Conservation (phyloP, 257 asterid genomes). For the Handroanthus guayacan region DNA sequence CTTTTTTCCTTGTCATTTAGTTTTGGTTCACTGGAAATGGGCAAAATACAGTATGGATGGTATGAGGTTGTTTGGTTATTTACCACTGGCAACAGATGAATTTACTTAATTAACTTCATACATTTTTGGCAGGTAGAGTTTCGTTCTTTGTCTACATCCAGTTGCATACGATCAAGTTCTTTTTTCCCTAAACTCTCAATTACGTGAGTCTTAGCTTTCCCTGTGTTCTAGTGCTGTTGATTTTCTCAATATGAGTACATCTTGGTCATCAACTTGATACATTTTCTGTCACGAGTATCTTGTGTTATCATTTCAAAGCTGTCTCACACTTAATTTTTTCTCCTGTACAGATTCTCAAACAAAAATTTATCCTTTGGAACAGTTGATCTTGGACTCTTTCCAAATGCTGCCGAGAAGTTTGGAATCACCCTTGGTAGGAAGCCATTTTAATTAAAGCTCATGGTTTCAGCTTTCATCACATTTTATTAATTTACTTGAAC, state of each 20-base stretch:
- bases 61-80: constrained; percentile 15
- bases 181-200: constrained; percentile 91
- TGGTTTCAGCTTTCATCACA: constrained; percentile 1
- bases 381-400: constrained; percentile 96
- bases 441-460: constrained; percentile 17
- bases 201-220: constrained; percentile 63
- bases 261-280: constrained; percentile 6
- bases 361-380: constrained; percentile 79
- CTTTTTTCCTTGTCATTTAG: not conserved
- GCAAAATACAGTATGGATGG: not conserved
- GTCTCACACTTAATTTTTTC: constrained; percentile 40
- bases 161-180: constrained; percentile 79
- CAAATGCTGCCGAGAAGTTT: constrained; percentile 93
- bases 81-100: not conserved
- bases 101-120: constrained; percentile 15
- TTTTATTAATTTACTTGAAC: constrained; percentile 27
- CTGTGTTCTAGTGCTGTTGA: constrained; percentile 10
- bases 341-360: constrained; percentile 73
- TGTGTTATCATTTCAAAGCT: constrained; percentile 8
- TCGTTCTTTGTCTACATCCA: constrained; percentile 69
- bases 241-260: not conserved
- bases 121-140: constrained; percentile 81
- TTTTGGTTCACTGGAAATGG: not conserved
- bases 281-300: not conserved
- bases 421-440: constrained; percentile 78